Evolutionary conservation across 345 rosid genomes (phyloP).

Genomic region (Acer campestre): DNA sequence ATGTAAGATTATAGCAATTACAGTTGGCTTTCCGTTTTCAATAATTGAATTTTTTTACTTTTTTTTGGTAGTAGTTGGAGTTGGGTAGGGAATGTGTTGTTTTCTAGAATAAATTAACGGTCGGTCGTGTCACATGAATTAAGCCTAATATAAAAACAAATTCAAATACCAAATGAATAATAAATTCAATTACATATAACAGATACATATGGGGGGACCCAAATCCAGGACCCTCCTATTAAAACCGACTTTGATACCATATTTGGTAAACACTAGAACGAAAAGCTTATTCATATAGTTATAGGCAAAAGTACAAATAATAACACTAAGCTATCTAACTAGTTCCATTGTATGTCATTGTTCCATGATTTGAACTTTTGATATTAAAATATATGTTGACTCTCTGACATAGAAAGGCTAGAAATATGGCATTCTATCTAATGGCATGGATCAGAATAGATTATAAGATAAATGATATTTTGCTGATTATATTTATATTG

Average conservation of each 20-base stretch:
- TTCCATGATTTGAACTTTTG: not conserved
- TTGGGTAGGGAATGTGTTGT: not conserved
- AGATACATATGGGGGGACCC: not conserved
- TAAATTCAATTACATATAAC: not conserved
- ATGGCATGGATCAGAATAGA: not conserved
- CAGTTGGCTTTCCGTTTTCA: not conserved
- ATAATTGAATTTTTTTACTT: not conserved
- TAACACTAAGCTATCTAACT: not conserved
- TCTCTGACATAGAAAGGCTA: not conserved
- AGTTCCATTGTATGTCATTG: not conserved
- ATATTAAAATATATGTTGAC: not conserved
- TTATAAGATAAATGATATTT: not conserved
- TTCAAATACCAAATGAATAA: not conserved
- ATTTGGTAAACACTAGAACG: not conserved
- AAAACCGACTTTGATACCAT: not conserved
- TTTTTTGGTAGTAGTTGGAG: not conserved
- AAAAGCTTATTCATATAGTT: not conserved
- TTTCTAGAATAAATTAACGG: slow-evolving; percentile 2
- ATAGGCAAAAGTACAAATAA: not conserved
- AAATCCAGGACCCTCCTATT: not conserved
- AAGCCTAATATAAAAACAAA: not conserved
- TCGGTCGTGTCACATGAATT: not conserved
- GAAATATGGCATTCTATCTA: not conserved
- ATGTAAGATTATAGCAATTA: not conserved
- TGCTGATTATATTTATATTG: not conserved